Percentiles rank a stretch among this genome's conserved stretches.
phyloP scores from a whole-genome alignment of 1,284 basidiomycete genomes.

The Phellopilus nigrolimitatus region DNA sequence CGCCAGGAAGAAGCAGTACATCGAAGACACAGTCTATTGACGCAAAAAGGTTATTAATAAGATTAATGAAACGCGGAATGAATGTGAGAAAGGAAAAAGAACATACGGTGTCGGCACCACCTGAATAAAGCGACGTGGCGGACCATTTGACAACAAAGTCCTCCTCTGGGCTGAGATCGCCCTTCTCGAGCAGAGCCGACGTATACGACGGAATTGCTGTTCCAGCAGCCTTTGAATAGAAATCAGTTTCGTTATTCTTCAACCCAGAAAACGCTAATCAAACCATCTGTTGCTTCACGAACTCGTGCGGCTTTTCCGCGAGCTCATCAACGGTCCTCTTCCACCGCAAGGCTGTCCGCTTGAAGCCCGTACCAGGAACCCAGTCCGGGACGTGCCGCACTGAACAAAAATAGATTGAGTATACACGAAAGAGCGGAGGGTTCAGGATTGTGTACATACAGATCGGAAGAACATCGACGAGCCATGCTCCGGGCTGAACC shows the following conservation, averaged over 20 bases:
- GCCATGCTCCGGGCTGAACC: slow-evolving; percentile 27
- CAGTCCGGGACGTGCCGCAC: slow-evolving; percentile 43
- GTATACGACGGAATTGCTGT: slow-evolving; percentile 35
- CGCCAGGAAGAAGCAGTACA: slow-evolving; percentile 26
- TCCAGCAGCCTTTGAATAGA: slow-evolving; percentile 33
- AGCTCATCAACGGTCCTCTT: slow-evolving; percentile 29
- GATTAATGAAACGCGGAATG: background rate
- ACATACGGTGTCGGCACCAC: slow-evolving; percentile 25
- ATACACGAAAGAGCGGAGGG: background rate
- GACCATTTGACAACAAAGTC: slow-evolving; percentile 35
- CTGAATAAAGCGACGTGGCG: slow-evolving; percentile 36
- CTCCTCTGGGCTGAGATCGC: slow-evolving; percentile 28
- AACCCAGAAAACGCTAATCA: background rate
- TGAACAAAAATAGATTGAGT: slow-evolving; percentile 19
- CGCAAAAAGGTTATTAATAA: background rate
- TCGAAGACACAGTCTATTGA: slow-evolving; percentile 19
- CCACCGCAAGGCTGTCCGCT: slow-evolving; percentile 36
- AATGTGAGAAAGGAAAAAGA: background rate
- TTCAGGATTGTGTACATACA: slow-evolving; percentile 21
- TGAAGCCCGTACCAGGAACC: slow-evolving; percentile 45
- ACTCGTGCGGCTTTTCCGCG: slow-evolving; percentile 34
- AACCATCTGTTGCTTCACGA: slow-evolving; percentile 39
- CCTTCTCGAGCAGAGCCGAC: slow-evolving; percentile 32
- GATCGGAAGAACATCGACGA: slow-evolving; percentile 33
- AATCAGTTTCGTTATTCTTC: background rate